Conservation (phyloP, 1,284 basidiomycete genomes). For the Irpex lacteus region DNA sequence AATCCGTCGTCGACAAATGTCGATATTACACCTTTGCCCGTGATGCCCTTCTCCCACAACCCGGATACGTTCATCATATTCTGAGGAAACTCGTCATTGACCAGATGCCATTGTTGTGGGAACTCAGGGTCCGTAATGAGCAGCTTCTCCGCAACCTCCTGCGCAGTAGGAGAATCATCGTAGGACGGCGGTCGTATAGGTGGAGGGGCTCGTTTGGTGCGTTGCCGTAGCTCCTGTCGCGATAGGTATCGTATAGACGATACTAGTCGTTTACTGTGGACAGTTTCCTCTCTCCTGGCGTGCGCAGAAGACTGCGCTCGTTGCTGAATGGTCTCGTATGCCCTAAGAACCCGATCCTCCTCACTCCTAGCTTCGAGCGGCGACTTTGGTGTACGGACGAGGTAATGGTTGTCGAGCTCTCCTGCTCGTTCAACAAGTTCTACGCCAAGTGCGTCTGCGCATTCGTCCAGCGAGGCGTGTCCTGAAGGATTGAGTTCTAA, state of each 20-base stretch:
- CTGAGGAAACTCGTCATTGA: constrained; percentile 72
- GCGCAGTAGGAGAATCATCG: constrained; percentile 32
- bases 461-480: constrained; percentile 53
- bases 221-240: constrained; percentile 59
- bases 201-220: constrained; percentile 71
- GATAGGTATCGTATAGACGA: constrained; percentile 56
- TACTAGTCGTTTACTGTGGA: constrained; percentile 42
- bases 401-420: constrained; percentile 81
- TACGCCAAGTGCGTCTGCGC: constrained; percentile 66
- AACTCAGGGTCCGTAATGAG: constrained; percentile 88
- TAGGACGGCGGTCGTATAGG: constrained; percentile 34
- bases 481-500: constrained; percentile 66
- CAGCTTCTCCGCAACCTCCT: constrained; percentile 59
- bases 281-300: constrained; percentile 38
- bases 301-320: constrained; percentile 29
- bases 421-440: constrained; percentile 89
- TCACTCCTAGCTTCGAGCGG: constrained; percentile 22
- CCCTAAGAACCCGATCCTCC: constrained; percentile 53
- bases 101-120: constrained; percentile 88
- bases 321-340: constrained; percentile 45
- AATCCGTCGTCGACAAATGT: constrained; percentile 96
- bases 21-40: constrained; percentile 84
- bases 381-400: constrained; percentile 65
- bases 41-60: constrained; percentile 86
- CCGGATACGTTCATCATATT: constrained; percentile 84